phyloP scores from a whole-genome alignment of 257 asterid genomes.

The Catharanthus roseus region DNA sequence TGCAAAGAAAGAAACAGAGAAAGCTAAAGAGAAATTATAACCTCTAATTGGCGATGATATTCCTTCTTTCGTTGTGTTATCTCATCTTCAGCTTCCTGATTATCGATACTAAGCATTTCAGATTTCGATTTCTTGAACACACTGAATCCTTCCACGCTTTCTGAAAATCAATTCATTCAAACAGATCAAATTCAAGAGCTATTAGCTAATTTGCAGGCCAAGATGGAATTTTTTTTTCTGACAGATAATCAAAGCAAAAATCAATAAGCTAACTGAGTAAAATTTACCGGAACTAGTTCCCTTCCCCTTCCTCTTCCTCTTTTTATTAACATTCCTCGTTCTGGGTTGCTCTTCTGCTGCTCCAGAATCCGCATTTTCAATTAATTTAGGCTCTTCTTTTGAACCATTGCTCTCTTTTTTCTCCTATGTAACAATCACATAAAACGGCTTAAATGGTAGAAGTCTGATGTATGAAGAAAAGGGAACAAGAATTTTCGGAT shows the following conservation, averaged over 20 bases:
- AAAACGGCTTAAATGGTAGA: background rate
- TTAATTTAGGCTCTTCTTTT: slow-evolving; percentile 27
- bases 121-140: slow-evolving; percentile 57
- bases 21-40: slow-evolving; percentile 19
- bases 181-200: background rate
- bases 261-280: background rate
- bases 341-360: slow-evolving; percentile 24
- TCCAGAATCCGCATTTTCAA: slow-evolving; percentile 28
- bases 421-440: slow-evolving; percentile 30
- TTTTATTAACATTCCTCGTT: slow-evolving; percentile 28
- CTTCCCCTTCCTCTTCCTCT: slow-evolving; percentile 70
- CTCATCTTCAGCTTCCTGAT: slow-evolving; percentile 33
- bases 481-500: background rate
- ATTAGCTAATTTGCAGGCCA: background rate
- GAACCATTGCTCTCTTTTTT: slow-evolving; percentile 34
- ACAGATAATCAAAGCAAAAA: background rate
- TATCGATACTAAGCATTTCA: slow-evolving; percentile 33
- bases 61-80: slow-evolving; percentile 56
- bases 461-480: background rate
- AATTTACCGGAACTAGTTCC: slow-evolving; percentile 34
- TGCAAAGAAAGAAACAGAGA: background rate
- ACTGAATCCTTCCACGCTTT: slow-evolving; percentile 54
- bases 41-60: slow-evolving; percentile 78
- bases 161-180: slow-evolving; percentile 26
- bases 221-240: background rate